Percentiles rank a stretch among this genome's conserved stretches.
phyloP scores from a whole-genome alignment of 1,139 yeast species.

The Arxiozyma telluris region DNA sequence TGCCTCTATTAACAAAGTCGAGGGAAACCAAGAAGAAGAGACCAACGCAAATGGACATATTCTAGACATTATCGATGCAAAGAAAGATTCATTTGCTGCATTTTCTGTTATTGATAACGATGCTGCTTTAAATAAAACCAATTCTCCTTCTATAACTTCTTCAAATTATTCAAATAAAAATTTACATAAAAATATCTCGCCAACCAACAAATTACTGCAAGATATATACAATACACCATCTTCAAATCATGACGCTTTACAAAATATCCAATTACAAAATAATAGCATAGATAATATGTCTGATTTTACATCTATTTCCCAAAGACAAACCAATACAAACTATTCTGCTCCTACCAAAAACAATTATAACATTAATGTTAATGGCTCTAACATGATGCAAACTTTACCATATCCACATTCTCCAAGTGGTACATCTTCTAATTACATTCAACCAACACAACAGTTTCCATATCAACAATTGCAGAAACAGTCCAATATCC shows the following conservation, averaged over 20 bases:
- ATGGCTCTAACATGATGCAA: slow-evolving; percentile 6
- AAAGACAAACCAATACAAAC: slow-evolving; percentile 62
- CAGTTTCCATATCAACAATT: slow-evolving; percentile 4
- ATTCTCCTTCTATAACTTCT: slow-evolving; percentile 7
- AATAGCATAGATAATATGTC: slow-evolving; percentile 31
- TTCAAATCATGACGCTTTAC: background rate
- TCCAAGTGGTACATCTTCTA: slow-evolving; percentile 30
- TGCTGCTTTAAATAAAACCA: slow-evolving; percentile 1
- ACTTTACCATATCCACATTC: slow-evolving; percentile 30
- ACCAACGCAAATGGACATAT: slow-evolving; percentile 5
- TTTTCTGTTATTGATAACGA: slow-evolving; percentile 20
- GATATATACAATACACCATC: slow-evolving; percentile 13
- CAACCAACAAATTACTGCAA: slow-evolving; percentile 16
- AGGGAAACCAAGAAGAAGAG: background rate
- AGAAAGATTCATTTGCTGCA: slow-evolving; percentile 13
- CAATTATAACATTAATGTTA: slow-evolving; percentile 7
- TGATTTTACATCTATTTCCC: slow-evolving; percentile 72
- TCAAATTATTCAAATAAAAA: slow-evolving; percentile 12
- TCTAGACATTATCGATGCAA: slow-evolving; percentile 9
- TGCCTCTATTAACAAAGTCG: background rate
- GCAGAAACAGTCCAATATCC: slow-evolving; percentile 8
- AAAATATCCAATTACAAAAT: background rate
- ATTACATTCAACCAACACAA: slow-evolving; percentile 1
- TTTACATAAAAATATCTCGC: background rate
- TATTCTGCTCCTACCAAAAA: slow-evolving; percentile 25